Conservation (phyloP, 495 filamentous ascomycete species). For the Echria macrotheca region DNA sequence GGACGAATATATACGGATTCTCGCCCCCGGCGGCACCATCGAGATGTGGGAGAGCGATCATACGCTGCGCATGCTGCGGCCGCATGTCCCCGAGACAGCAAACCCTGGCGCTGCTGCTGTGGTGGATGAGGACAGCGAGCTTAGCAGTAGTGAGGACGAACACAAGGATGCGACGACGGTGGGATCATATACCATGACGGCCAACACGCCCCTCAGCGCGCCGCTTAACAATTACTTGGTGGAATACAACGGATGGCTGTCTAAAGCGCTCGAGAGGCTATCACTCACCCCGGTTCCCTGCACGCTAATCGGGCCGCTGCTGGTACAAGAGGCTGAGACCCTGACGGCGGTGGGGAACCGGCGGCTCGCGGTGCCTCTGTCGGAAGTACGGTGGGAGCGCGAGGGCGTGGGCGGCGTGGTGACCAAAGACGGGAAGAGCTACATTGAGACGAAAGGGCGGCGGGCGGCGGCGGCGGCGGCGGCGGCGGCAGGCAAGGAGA, state of each 20-base stretch:
- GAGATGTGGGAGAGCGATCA: constrained; percentile 88
- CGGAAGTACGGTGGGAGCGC: constrained; percentile 83
- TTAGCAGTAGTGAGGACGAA: constrained; percentile 40
- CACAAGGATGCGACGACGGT: constrained; percentile 45
- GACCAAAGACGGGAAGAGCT: constrained; percentile 47
- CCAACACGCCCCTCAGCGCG: constrained; percentile 72
- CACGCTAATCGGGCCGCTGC: constrained; percentile 66
- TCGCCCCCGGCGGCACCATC: constrained; percentile 71
- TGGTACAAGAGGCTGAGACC: constrained; percentile 72
- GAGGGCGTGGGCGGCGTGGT: constrained; percentile 57
- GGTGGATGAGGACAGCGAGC: constrained; percentile 35
- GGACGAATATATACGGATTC: constrained; percentile 69
- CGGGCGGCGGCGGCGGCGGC: constrained; percentile 13
- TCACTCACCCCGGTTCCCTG: constrained; percentile 72
- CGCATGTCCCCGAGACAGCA: constrained; percentile 59
- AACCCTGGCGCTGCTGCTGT: constrained; percentile 6
- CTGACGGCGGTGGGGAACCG: constrained; percentile 66
- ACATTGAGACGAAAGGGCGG: constrained; percentile 37
- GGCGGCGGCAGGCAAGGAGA: constrained; percentile 11
- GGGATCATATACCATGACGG: constrained; percentile 79
- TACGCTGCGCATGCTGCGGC: constrained; percentile 67
- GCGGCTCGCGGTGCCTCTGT: constrained; percentile 78
- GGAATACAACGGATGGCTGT: constrained; percentile 78
- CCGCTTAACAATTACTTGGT: constrained; percentile 75
- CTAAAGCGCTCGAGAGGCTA: constrained; percentile 66